Percentiles rank a stretch among this genome's conserved stretches.
phyloP scores from a whole-genome alignment of 2,329 filamentous ascomycete species.

The Cladorrhinum sp. region DNA sequence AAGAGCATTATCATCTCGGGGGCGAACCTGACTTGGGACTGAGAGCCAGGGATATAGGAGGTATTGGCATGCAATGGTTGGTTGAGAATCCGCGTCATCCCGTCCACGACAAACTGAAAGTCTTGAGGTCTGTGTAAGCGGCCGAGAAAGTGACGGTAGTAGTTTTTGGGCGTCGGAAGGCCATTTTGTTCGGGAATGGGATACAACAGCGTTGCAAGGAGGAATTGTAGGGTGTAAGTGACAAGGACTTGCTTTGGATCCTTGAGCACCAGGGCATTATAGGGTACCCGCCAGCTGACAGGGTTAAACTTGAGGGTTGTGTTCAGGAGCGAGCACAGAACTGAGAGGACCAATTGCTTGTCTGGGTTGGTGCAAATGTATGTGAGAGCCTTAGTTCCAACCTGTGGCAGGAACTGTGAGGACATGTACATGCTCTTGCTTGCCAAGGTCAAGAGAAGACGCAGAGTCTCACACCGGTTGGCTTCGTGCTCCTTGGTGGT shows the following conservation, averaged over 20 bases:
- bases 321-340: slow-evolving; percentile 90
- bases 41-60: slow-evolving; percentile 83
- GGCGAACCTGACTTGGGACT: slow-evolving; percentile 77
- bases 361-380: slow-evolving; percentile 85
- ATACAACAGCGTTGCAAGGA: slow-evolving; percentile 83
- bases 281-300: slow-evolving; percentile 88
- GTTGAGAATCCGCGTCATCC: slow-evolving; percentile 87
- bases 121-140: slow-evolving; percentile 90
- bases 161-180: slow-evolving; percentile 73
- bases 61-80: slow-evolving; percentile 86
- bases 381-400: slow-evolving; percentile 79
- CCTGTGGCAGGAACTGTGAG: slow-evolving; percentile 72
- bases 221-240: slow-evolving; percentile 84
- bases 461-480: slow-evolving; percentile 86
- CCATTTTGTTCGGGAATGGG: slow-evolving; percentile 76
- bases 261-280: slow-evolving; percentile 88
- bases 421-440: slow-evolving; percentile 94
- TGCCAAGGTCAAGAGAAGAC: slow-evolving; percentile 78
- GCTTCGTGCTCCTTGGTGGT: slow-evolving; percentile 91
- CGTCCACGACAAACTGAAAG: slow-evolving; percentile 95
- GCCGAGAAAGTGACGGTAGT: slow-evolving; percentile 87
- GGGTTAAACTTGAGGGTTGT: slow-evolving; percentile 96
- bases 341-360: slow-evolving; percentile 85
- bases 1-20: slow-evolving; percentile 97
- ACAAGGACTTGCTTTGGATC: slow-evolving; percentile 88